Percentiles rank a stretch among this genome's conserved stretches.
Evolutionary conservation across 2,329 filamentous ascomycete genomes (phyloP).

Genomic region (Colletotrichum sp.): DNA sequence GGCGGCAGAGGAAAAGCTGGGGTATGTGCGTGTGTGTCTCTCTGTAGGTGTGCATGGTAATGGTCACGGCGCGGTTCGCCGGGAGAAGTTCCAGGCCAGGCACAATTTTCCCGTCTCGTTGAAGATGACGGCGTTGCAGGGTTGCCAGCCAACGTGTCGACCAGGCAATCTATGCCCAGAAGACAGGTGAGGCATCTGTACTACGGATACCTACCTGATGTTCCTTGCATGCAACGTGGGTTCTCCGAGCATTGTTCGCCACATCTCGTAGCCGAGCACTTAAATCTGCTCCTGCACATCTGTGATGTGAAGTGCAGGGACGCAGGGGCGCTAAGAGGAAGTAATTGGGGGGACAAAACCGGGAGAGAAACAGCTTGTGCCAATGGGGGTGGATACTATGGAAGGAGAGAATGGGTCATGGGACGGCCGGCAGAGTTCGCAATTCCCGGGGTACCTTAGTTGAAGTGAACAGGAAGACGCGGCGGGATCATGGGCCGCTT

Average conservation of each 20-base stretch:
- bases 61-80: not conserved
- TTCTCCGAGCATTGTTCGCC: not conserved
- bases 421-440: not conserved
- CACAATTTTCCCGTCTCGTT: not conserved
- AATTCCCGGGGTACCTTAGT: not conserved
- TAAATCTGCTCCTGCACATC: not conserved
- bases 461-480: not conserved
- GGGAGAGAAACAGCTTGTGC: not conserved
- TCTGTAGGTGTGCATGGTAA: not conserved
- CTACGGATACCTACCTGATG: not conserved
- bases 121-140: not conserved
- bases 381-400: not conserved
- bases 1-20: constrained; percentile 15
- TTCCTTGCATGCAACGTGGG: not conserved
- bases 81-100: not conserved
- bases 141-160: not conserved
- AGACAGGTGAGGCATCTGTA: not conserved
- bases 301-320: not conserved
- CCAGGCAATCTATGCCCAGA: not conserved
- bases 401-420: not conserved
- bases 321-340: not conserved
- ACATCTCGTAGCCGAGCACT: not conserved
- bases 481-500: not conserved
- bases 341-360: constrained; percentile 9
- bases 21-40: not conserved